Evolutionary conservation across 257 asterid genomes (phyloP), one percentile per base, ranked within the genome.

Genomic region (Coffea canephora): DNA sequence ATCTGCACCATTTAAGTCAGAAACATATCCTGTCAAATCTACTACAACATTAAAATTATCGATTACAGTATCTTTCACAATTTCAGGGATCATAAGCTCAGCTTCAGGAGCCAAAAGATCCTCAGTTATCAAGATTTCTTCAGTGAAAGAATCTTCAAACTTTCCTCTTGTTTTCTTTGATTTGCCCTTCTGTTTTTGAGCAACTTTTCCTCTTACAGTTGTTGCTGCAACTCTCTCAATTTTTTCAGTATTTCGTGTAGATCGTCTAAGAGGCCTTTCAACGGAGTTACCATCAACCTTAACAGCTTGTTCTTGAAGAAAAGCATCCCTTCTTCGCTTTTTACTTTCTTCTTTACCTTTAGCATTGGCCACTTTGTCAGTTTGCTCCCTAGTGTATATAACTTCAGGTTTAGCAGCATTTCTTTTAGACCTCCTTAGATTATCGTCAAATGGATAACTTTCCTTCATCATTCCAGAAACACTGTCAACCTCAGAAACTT

Each of bases 361-460:
- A 23, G 62, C 48, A 78, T 69, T 71, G 75, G 72, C 80, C 74
- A 75, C 80, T 39, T 61, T 84, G 67, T 61, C 79, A 68, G 61
- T 50, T 72, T 43, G 86, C 61, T 76, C 79, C 65, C n/a, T 7
- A 73, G 31, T 41, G 74, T 61, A 72, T 5, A 62, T 46, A 69
- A 86, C 69, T 71, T 78, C 80, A 49, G 76, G 27, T 8, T 79
- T 66, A 50, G 84, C 73, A 80, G 85, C 84, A 57, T 71, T 86
- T 84, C 88, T 82, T 84, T 86, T 84, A 54, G 92, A 80, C 84
- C 87, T 73, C 83, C 89, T 83, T 31, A 78, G 68, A n/a, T 78
- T 80, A 69, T 71, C 82, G 62, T 57, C 78, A 46, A 45, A 73
- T 57, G 57, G 81, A 41, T 80, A 71, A 59, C 76, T 54, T 52